Conservation (phyloP, 768 basidiomycete genomes). For the Boletus vinaceobasis region DNA sequence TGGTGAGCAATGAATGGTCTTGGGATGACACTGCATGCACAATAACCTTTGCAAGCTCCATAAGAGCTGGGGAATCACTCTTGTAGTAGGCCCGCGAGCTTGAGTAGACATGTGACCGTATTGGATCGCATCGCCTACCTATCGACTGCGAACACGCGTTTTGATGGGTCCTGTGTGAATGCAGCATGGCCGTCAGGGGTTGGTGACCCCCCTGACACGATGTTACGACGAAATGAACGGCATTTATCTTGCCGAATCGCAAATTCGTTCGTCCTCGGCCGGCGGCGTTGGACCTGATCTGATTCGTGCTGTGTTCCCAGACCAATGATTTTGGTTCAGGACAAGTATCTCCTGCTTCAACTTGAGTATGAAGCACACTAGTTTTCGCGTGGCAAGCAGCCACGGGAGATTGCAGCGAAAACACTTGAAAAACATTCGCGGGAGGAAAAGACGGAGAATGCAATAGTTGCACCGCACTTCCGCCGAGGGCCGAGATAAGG, state of each 20-base stretch:
- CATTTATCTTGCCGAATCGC: slow-evolving; percentile 19
- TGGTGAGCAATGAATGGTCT: not conserved
- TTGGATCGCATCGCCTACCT: slow-evolving; percentile 4
- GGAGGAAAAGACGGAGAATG: slow-evolving; percentile 4
- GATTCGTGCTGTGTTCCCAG: not conserved
- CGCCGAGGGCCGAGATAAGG: slow-evolving; percentile 25
- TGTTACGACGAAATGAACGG: slow-evolving; percentile 24
- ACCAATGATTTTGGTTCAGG: not conserved
- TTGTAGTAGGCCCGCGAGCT: not conserved
- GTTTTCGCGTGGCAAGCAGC: not conserved
- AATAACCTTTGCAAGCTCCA: not conserved
- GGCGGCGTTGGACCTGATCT: slow-evolving; percentile 8
- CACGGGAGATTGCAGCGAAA: not conserved
- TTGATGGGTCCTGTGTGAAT: slow-evolving; percentile 20
- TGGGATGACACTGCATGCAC: not conserved
- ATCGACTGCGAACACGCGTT: slow-evolving; percentile 16
- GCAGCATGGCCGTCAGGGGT: slow-evolving; percentile 26
- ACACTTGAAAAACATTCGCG: slow-evolving; percentile 15
- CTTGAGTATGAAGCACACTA: not conserved
- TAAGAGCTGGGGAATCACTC: not conserved
- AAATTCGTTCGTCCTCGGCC: slow-evolving; percentile 10
- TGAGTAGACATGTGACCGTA: not conserved
- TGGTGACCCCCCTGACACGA: slow-evolving; percentile 10
- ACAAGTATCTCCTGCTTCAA: not conserved
- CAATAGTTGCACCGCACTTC: not conserved